Evolutionary conservation across 176 grass and related monocot genomes (phyloP).

Genomic region (Rhipidocladum racemiflorum): DNA sequence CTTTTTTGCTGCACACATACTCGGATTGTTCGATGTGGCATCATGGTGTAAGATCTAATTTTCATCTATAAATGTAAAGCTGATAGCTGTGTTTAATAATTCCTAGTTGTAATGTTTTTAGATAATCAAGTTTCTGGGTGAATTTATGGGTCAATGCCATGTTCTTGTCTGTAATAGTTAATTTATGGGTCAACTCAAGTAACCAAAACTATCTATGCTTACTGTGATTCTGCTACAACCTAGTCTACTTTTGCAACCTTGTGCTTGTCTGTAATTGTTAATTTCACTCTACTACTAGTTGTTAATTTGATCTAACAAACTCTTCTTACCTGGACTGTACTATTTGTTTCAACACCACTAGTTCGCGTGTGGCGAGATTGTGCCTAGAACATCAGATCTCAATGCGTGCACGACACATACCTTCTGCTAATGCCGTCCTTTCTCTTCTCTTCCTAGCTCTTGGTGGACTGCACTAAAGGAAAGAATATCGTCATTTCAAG

Average conservation of each 20-base stretch:
- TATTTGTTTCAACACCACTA: too few species aligned
- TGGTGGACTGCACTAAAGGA: slow-evolving; percentile 78
- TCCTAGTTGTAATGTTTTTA: too few species aligned
- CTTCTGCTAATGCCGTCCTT: not conserved
- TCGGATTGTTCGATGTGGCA: too few species aligned
- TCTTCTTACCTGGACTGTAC: not conserved
- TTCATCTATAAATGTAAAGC: too few species aligned
- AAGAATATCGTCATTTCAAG: slow-evolving; percentile 89
- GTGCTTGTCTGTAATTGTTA: not conserved
- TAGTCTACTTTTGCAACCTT: not conserved
- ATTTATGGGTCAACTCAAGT: not conserved
- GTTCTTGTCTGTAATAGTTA: not conserved
- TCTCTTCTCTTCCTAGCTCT: slow-evolving; percentile 47
- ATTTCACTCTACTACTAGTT: not conserved
- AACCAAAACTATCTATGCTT: not conserved
- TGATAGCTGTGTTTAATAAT: too few species aligned
- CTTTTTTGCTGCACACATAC: too few species aligned
- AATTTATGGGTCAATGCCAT: slow-evolving; percentile 4
- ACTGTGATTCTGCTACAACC: not conserved
- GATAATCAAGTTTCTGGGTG: too few species aligned
- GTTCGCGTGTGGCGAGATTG: too few species aligned
- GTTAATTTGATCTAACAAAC: not conserved
- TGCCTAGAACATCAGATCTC: too few species aligned
- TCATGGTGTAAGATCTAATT: too few species aligned
- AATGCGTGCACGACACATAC: too few species aligned